Percentiles rank a stretch among this genome's conserved stretches.
These are phyloP conservation scores for Austroboletus festivus DNA, from an alignment of 768 basidiomycete species.

Conservation along the genomic window DNA sequence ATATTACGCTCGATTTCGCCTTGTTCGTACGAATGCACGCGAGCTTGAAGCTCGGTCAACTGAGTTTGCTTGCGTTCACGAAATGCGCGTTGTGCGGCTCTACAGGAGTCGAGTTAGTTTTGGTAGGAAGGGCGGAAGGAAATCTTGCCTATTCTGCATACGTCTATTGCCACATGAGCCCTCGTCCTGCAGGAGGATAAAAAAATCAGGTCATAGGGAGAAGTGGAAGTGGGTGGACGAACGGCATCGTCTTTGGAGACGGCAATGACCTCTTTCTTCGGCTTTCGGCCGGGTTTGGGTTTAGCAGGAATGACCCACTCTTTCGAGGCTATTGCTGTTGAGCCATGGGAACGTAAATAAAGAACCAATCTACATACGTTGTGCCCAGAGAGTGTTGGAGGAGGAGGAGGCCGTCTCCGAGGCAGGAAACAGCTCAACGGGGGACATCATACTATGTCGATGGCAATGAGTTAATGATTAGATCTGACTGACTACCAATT, in stretches of 20 bases:
- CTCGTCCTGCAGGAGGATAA: conserved; percentile 29
- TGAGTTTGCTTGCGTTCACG: conserved; percentile 87
- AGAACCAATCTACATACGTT: conserved; percentile 42
- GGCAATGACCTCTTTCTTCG: conserved; percentile 59
- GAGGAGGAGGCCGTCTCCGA: conserved; percentile 33
- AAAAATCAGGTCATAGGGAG: conserved; percentile 5
- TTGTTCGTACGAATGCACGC: conserved; percentile 80
- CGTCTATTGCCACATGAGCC: conserved; percentile 61
- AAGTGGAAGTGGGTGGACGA: conserved; percentile 18
- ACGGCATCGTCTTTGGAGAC: conserved; percentile 49
- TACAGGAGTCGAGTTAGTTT: conserved; percentile 29
- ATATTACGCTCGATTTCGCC: conserved; percentile 89
- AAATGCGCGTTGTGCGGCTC: conserved; percentile 87
- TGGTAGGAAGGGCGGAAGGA: neutral
- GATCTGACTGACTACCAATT: conserved; percentile 11
- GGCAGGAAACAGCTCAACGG: conserved; percentile 30
- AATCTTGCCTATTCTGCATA: conserved; percentile 67
- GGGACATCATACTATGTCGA: conserved; percentile 20
- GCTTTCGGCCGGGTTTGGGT: conserved; percentile 84
- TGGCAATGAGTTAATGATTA: conserved; percentile 21
- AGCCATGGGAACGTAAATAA: neutral
- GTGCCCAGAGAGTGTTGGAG: conserved; percentile 71
- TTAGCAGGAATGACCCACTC: conserved; percentile 88
- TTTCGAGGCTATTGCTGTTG: conserved; percentile 59
- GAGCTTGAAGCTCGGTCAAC: conserved; percentile 82